Percentiles rank a stretch among this genome's conserved stretches.
These are phyloP conservation scores for Neurospora hispaniola DNA, from an alignment of 495 filamentous ascomycete genomes.

Conservation along the genomic window DNA sequence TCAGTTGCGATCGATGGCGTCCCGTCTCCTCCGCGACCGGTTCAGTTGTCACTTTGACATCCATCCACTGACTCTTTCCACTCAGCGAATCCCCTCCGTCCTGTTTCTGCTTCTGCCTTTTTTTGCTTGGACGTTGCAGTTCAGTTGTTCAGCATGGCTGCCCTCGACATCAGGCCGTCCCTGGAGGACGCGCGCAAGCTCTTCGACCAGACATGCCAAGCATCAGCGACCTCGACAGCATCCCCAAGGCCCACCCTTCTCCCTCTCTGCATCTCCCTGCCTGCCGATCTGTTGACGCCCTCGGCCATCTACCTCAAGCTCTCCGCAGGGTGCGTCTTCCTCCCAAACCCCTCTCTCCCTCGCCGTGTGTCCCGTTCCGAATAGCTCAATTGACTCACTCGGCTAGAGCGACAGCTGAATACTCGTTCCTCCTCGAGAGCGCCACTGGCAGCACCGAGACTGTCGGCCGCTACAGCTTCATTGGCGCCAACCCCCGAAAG, in stretches of 20 bases:
- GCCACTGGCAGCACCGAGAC: conserved; percentile 87
- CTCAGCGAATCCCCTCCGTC: not conserved
- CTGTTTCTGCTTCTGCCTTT: not conserved
- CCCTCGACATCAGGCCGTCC: conserved; percentile 21
- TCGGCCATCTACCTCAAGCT: conserved; percentile 87
- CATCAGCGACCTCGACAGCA: not conserved
- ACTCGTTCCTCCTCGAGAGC: conserved; percentile 88
- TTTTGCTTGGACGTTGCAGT: not conserved
- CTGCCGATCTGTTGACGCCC: conserved; percentile 86
- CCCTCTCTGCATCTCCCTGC: conserved; percentile 73
- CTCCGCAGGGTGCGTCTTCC: conserved; percentile 17
- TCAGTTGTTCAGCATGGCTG: not conserved
- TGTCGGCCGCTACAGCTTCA: conserved; percentile 88
- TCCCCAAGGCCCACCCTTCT: conserved; percentile 55
- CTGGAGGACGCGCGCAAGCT: conserved; percentile 15
- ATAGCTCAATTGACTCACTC: conserved; percentile 5
- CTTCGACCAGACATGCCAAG: conserved; percentile 17
- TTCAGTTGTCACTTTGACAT: not conserved
- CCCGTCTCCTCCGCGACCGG: not conserved
- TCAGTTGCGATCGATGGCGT: not conserved
- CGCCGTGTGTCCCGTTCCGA: not conserved
- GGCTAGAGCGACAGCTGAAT: conserved; percentile 54
- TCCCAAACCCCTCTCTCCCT: not conserved
- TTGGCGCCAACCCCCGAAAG: conserved; percentile 77
- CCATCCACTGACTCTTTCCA: not conserved